Conservation (phyloP, 345 rosid species). For the Eucalyptus erythrocorys region DNA sequence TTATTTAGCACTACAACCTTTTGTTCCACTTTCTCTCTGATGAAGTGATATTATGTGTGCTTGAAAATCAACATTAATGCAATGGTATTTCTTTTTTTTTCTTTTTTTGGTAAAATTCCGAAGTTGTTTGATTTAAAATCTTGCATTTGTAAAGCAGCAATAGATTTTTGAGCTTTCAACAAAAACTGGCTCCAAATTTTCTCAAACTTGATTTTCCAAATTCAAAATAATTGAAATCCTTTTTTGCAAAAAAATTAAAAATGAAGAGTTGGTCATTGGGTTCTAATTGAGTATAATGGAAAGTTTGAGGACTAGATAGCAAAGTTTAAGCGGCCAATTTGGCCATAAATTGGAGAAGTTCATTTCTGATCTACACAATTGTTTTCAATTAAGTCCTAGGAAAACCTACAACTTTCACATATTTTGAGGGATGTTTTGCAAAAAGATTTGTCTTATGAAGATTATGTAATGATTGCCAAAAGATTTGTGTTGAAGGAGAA, state of each 20-base stretch:
- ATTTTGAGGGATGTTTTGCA: not conserved
- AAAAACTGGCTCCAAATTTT: not conserved
- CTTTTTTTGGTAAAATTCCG: too few relatives aligned
- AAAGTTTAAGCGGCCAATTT: not conserved
- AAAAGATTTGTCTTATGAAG: too few relatives aligned
- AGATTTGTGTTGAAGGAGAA: too few relatives aligned
- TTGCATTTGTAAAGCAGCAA: fast-evolving
- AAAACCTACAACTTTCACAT: not conserved
- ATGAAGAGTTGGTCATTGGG: too few relatives aligned
- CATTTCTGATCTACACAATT: not conserved
- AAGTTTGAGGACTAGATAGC: not conserved
- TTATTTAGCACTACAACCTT: not conserved
- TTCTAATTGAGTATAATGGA: not conserved
- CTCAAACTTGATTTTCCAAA: not conserved
- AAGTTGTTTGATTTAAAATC: not conserved
- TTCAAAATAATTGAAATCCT: too few relatives aligned
- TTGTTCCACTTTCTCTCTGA: not conserved
- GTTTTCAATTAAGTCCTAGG: not conserved
- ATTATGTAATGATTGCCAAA: too few relatives aligned
- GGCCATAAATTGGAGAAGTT: not conserved
- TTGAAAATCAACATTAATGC: too few relatives aligned
- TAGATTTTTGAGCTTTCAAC: too few relatives aligned
- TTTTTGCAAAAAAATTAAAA: too few relatives aligned
- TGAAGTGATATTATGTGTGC: too few relatives aligned
- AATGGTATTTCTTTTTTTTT: too few relatives aligned